These are phyloP conservation scores for Populus hybrid DNA, from an alignment of 441 rosid species.

Conservation along the genomic window DNA sequence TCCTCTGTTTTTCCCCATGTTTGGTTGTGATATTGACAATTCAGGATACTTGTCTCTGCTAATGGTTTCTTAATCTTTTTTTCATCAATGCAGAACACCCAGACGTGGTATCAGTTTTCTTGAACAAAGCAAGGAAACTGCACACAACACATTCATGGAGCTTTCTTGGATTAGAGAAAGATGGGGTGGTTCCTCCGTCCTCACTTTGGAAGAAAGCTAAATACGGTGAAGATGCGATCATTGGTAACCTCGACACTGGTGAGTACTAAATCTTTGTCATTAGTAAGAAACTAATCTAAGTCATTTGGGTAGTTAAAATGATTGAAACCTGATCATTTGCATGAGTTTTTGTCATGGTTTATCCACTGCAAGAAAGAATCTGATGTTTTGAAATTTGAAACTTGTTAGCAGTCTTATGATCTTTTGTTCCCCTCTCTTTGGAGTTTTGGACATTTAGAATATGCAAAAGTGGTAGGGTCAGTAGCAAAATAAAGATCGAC, in stretches of 20 bases:
- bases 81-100: conserved; percentile 41
- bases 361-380: background rate
- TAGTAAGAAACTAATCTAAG: background rate
- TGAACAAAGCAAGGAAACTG: conserved; percentile 33
- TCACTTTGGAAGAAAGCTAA: conserved; percentile 48
- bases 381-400: background rate
- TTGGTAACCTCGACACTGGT: conserved; percentile 66
- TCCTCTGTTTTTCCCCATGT: background rate
- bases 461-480: conserved; percentile 16
- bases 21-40: background rate
- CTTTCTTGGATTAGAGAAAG: conserved; percentile 41
- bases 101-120: conserved; percentile 43
- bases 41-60: background rate
- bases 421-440: background rate
- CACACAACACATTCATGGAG: conserved; percentile 68
- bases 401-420: background rate
- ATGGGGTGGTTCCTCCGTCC: conserved; percentile 13
- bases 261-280: background rate
- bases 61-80: background rate
- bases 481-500: conserved; percentile 1
- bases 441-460: background rate
- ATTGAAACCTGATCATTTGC: background rate
- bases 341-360: background rate
- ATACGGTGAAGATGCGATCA: conserved; percentile 51
- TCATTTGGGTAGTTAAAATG: background rate